Conservation (phyloP, 2,329 filamentous ascomycete genomes). For the Fusarium sp. region DNA sequence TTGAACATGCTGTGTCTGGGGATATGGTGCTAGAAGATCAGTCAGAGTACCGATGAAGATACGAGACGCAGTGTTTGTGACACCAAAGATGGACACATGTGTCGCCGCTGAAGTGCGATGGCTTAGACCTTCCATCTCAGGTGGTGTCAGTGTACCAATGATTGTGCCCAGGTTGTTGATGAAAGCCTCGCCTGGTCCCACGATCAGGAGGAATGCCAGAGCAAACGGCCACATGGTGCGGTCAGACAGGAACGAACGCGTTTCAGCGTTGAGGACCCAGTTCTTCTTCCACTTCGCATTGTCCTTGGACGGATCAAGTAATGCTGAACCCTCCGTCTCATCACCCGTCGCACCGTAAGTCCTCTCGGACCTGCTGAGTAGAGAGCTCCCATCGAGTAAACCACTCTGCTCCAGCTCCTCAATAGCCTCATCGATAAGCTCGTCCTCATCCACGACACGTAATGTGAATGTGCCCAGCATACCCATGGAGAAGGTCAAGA, state of each 20-base stretch:
- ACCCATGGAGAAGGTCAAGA: slow-evolving; percentile 76
- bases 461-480: slow-evolving; percentile 78
- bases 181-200: slow-evolving; percentile 95
- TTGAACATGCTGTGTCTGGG: slow-evolving; percentile 66
- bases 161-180: slow-evolving; percentile 97
- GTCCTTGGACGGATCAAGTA: slow-evolving; percentile 52
- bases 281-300: slow-evolving; percentile 77
- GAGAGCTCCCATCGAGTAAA: slow-evolving; percentile 76
- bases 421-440: slow-evolving; percentile 88
- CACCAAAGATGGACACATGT: slow-evolving; percentile 90
- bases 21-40: slow-evolving; percentile 81
- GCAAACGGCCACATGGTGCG: slow-evolving; percentile 97
- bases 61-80: slow-evolving; percentile 89
- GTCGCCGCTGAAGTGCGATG: slow-evolving; percentile 74
- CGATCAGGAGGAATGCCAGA: slow-evolving; percentile 88
- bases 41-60: slow-evolving; percentile 90
- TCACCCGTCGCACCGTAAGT: slow-evolving; percentile 70
- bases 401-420: slow-evolving; percentile 92
- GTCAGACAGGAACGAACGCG: slow-evolving; percentile 83
- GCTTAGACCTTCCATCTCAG: slow-evolving; percentile 54
- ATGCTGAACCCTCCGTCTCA: slow-evolving; percentile 56
- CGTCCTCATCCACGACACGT: slow-evolving; percentile 82
- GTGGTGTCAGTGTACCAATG: slow-evolving; percentile 82
- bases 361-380: slow-evolving; percentile 67
- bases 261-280: slow-evolving; percentile 92